Evolutionary conservation across 2,329 filamentous ascomycete genomes (phyloP).

Genomic region (Eutypella sp.): DNA sequence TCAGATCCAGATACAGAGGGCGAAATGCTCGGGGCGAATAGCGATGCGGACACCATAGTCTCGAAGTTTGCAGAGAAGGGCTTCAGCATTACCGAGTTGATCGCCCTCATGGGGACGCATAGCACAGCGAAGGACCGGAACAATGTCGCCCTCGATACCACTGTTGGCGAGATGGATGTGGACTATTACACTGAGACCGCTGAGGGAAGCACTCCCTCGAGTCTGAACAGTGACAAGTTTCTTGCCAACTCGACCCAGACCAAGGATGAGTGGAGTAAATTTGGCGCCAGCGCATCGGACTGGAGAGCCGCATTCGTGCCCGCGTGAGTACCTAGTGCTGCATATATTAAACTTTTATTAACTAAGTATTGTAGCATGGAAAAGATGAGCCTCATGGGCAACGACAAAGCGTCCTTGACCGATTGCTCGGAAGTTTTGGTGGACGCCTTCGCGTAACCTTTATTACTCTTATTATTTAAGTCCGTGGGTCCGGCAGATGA

Average conservation of each 20-base stretch:
- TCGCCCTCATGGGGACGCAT: conserved; percentile 23
- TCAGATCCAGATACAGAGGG: conserved; percentile 11
- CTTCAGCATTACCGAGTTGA: conserved; percentile 19
- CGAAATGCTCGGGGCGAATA: conserved; percentile 15
- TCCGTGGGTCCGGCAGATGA: no score
- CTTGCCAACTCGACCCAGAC: conserved; percentile 20
- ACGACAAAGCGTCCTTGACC: conserved; percentile 14
- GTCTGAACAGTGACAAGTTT: conserved; percentile 20
- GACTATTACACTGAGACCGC: conserved; percentile 23
- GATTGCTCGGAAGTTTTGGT: conserved; percentile 24
- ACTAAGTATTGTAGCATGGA: conserved; percentile 18
- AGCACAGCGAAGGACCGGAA: conserved; percentile 20
- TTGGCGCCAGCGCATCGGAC: conserved; percentile 13
- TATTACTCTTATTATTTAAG: not conserved
- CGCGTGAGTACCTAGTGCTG: conserved; percentile 16
- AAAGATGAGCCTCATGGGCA: conserved; percentile 20
- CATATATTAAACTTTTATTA: not conserved
- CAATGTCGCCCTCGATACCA: conserved; percentile 18
- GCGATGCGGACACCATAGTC: conserved; percentile 13
- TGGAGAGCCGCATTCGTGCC: conserved; percentile 21
- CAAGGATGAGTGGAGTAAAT: conserved; percentile 17
- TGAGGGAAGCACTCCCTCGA: conserved; percentile 15
- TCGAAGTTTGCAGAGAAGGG: conserved; percentile 17
- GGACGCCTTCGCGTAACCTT: conserved; percentile 13
- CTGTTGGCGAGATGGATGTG: conserved; percentile 16